phyloP scores from a whole-genome alignment of 2,329 filamentous ascomycete species.

The Claviceps spartinae region DNA sequence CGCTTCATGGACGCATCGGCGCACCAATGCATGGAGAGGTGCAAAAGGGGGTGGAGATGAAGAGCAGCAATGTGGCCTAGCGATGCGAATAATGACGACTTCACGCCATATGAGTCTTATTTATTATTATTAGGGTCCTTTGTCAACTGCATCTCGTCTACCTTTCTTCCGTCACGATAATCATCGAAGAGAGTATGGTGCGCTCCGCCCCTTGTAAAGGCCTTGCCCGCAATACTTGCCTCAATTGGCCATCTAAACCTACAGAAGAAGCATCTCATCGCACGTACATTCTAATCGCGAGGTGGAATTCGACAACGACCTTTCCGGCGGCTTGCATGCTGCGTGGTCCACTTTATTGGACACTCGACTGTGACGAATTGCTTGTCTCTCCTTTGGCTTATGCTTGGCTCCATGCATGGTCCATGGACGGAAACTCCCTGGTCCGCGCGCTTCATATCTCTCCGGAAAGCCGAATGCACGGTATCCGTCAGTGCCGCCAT shows the following conservation, averaged over 20 bases:
- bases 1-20: not conserved
- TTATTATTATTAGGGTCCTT: not conserved
- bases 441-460: not conserved
- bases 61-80: not conserved
- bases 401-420: no score
- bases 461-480: not conserved
- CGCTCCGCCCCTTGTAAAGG: not conserved
- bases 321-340: conserved; percentile 3
- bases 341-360: conserved; percentile 1
- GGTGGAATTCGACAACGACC: not conserved
- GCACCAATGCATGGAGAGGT: not conserved
- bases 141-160: not conserved
- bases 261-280: no score
- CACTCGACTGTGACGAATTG: conserved; percentile 1
- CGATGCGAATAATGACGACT: conserved; percentile 1
- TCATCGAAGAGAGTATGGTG: not conserved
- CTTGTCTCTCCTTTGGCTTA: not conserved
- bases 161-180: not conserved
- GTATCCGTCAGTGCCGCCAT: not conserved
- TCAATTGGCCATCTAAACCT: not conserved
- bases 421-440: not conserved
- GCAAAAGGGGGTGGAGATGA: not conserved
- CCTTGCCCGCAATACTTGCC: not conserved
- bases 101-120: not conserved
- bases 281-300: not conserved